Conservation (phyloP, 2,329 filamentous ascomycete species). For the Apiospora koreana region DNA sequence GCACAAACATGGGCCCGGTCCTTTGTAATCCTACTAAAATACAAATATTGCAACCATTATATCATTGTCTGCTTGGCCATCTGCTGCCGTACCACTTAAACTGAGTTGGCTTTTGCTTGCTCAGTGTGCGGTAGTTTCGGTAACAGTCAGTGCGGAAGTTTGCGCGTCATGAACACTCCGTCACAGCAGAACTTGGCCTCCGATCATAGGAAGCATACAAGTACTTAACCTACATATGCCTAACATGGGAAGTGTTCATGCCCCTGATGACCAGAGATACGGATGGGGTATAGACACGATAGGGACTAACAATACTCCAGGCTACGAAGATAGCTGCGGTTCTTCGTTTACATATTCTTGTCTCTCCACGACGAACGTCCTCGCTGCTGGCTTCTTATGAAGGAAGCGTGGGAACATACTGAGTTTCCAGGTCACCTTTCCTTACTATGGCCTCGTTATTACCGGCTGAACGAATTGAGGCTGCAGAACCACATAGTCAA, state of each 20-base stretch:
- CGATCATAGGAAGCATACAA: not conserved
- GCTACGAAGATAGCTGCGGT: not conserved
- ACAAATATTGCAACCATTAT: not conserved
- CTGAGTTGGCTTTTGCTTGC: not conserved
- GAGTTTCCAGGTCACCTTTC: not conserved
- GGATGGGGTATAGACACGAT: not conserved
- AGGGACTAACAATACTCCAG: not conserved
- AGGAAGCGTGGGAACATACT: too few relatives aligned
- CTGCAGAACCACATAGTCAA: not conserved
- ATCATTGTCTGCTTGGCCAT: not conserved
- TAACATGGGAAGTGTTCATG: not conserved
- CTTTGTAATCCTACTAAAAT: not conserved
- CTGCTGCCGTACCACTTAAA: not conserved
- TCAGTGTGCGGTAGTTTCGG: not conserved
- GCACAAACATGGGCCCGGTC: not conserved
- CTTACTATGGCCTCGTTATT: not conserved
- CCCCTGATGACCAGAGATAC: too few relatives aligned
- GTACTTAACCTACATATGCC: not conserved
- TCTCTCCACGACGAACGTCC: too few relatives aligned
- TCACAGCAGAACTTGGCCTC: not conserved
- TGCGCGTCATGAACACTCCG: not conserved
- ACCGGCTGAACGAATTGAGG: not conserved
- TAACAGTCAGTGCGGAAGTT: constrained; percentile 1
- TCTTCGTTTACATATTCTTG: too few relatives aligned
- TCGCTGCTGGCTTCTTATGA: too few relatives aligned